Evolutionary conservation across 1,284 basidiomycete genomes (phyloP), one percentile per base, ranked within the genome.

Genomic region (Pseudozyma tsukubaensis): DNA sequence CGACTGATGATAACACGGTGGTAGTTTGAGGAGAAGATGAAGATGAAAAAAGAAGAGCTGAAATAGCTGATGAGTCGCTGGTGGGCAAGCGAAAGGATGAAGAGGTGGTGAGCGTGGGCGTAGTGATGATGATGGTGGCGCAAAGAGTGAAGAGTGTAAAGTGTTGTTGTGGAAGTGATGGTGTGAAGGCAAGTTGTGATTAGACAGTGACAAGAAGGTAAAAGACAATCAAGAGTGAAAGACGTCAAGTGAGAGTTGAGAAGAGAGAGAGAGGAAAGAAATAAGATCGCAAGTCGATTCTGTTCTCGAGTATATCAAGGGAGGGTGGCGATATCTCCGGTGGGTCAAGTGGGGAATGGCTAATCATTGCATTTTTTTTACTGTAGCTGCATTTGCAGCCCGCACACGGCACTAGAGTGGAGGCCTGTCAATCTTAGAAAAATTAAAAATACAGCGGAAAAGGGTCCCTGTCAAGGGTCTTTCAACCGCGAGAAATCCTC

Each of bases 1-100:
- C 50, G 61, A 42, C 53, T 58, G 65, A 35, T 36, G 48, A 29
- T 18, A 45, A 57, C 50, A 61, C 18, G 18, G 29, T 35, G 47
- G 37, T 24, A 21, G 48, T 14, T 57, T 18, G 43, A 18, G 16
- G 43, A 9, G 43, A 44, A 44, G 44, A 34, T 49, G 61, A 29
- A 29, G 24, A 29, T 29, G 52, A 40, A 40, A 16, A 24, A 51
- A 36, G 39, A 51, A 24, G 35, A 51, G 37, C 12, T 37, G 21
- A 14, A n/a, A 32, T 32, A 14, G 35, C 32, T 10, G 35, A 18
- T 29, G 48, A 24, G 43, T 34, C 24, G 54, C 14, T 43, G 12
- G 21, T 40, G 39, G 18, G 39, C 12, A 29, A 43, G 40, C 13
- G n/a, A 50, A 47, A 50, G 21, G 34, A 36, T 51, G 47, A 43